A percentile compares a stretch with the other conserved stretches of the same genome.
Evolutionary conservation across 192 early-diverging fungal genomes (phyloP).

Genomic region (Powellomyces hirtus): DNA sequence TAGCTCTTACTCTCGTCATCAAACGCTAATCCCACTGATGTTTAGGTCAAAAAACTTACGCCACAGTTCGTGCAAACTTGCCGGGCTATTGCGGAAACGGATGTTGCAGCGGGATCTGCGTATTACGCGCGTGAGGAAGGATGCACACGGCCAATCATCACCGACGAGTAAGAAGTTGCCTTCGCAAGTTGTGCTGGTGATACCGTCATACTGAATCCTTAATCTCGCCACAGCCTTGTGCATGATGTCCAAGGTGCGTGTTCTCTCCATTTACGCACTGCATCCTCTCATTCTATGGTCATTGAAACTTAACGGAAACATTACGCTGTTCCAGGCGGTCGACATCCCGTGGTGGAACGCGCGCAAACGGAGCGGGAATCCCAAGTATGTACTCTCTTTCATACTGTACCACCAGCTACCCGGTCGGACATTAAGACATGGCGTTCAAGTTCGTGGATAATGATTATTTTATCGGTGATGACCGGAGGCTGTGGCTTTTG

Average conservation of each 20-base stretch:
- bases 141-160: slow-evolving; percentile 60
- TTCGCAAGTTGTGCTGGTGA: no score
- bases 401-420: no score
- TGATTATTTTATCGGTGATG: slow-evolving; percentile 43
- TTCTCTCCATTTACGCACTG: no score
- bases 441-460: slow-evolving; percentile 63
- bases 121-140: slow-evolving; percentile 49
- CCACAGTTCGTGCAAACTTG: slow-evolving; percentile 10
- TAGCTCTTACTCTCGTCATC: no score
- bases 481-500: slow-evolving; percentile 21
- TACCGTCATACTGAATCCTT: not conserved
- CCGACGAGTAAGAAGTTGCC: slow-evolving; percentile 40
- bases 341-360: slow-evolving; percentile 74
- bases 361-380: slow-evolving; percentile 32
- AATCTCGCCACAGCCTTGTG: not conserved
- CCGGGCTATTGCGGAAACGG: slow-evolving; percentile 45
- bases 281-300: not conserved
- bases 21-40: no score
- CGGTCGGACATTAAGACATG: no score
- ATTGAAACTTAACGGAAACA: not conserved
- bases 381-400: slow-evolving; percentile 13
- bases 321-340: slow-evolving; percentile 46
- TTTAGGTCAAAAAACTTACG: slow-evolving; percentile 13
- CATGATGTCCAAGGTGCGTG: not conserved
- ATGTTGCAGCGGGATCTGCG: slow-evolving; percentile 46